phyloP scores from a whole-genome alignment of 2,329 filamentous ascomycete species.

The Ophiognomonia clavigignenti-juglandacearum region DNA sequence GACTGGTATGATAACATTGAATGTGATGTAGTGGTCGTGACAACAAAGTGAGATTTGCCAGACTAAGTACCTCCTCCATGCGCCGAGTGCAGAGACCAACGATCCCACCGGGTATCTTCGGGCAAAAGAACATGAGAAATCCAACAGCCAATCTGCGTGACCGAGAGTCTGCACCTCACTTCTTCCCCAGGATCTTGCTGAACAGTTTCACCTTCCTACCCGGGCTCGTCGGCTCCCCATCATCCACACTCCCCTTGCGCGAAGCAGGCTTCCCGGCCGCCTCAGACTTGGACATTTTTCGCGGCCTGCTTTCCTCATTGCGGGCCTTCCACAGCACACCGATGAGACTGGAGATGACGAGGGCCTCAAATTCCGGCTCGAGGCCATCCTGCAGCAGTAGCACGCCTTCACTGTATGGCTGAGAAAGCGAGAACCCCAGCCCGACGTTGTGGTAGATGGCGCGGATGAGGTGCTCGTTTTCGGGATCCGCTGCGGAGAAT shows the following conservation, averaged over 20 bases:
- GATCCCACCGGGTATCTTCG: too few relatives aligned
- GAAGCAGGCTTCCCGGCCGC: not conserved
- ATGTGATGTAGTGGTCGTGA: too few relatives aligned
- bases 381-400: constrained; percentile 7
- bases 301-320: constrained; percentile 5
- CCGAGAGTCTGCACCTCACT: too few relatives aligned
- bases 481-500: not conserved
- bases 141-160: too few relatives aligned
- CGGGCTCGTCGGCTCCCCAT: not conserved
- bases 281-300: constrained; percentile 8
- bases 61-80: too few relatives aligned
- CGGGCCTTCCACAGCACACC: constrained; percentile 13
- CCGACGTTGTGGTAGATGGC: constrained; percentile 17
- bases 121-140: too few relatives aligned
- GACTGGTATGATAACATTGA: too few relatives aligned
- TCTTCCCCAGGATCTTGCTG: constrained; percentile 12
- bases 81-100: too few relatives aligned
- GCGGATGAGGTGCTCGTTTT: constrained; percentile 4
- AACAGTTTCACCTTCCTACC: constrained; percentile 6
- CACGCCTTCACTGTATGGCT: constrained; percentile 14
- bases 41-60: too few relatives aligned
- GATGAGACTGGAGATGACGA: constrained; percentile 13
- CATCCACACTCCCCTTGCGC: constrained; percentile 2
- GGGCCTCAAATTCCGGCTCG: constrained; percentile 12
- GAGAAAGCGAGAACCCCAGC: constrained; percentile 11